Base-by-base conservation (phyloP, 139 green algal genomes). In the Desmodesmus armatus region DNA sequence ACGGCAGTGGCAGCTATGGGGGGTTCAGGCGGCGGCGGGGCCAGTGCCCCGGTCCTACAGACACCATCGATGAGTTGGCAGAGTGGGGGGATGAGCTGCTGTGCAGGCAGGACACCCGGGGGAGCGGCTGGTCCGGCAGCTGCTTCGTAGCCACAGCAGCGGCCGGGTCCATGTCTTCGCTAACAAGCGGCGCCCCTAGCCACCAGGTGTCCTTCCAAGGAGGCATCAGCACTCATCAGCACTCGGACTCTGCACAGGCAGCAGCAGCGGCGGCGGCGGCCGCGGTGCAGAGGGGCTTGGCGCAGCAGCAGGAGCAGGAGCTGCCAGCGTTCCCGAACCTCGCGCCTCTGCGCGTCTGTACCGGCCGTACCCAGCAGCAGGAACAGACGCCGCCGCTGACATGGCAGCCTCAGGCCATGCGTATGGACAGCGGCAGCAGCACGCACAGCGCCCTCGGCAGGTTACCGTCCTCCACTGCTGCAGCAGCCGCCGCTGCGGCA, bases 341-440 rank as follows among this genome's bases (percentile, higher is more conserved):
- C n/a, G n/a, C n/a, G n/a, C n/a, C n/a, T n/a, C n/a, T n/a, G n/a
- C n/a, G n/a, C n/a, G n/a, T n/a, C n/a, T n/a, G n/a, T n/a, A n/a
- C n/a, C n/a, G n/a, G n/a, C n/a, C n/a, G n/a, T n/a, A n/a, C 72
- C 23, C 25, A 49, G 73, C 53, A 65, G 41, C 73, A 51, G 73
- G 31, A 67, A 29, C 73, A 51, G 73, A 40, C 29, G 60, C 60
- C 7, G n/a, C 60, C 7, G n/a, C n/a, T n/a, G n/a, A n/a, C n/a
- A n/a, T n/a, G n/a, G n/a, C n/a, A n/a, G n/a, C n/a, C n/a, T n/a
- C n/a, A n/a, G n/a, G n/a, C n/a, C n/a, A n/a, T n/a, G n/a, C n/a
- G n/a, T n/a, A 55, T 11, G n/a, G 43, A 21, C 43, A 79, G 72
- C n/a, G 33, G n/a, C 70, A 78, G 40, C 70, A 60, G 70, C n/a